These are phyloP conservation scores for Stagonosporopsis vannaccii DNA, from an alignment of 2,329 filamentous ascomycete species.

Conservation along the genomic window DNA sequence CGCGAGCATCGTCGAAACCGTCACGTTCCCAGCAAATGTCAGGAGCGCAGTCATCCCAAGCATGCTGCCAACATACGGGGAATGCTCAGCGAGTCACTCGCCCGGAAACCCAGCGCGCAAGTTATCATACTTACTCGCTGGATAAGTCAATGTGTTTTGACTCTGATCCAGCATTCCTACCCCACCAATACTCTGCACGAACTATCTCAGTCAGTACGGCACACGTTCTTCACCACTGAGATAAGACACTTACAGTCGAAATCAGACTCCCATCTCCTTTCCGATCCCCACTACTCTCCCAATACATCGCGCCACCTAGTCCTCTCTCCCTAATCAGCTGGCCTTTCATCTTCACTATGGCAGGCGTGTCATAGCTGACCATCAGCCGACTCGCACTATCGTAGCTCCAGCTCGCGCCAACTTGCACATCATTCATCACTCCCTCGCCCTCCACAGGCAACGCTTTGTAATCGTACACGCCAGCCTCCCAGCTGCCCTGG, in stretches of 20 bases:
- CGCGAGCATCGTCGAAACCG: neutral
- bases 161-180: slow-evolving; percentile 57
- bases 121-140: slow-evolving; percentile 75
- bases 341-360: slow-evolving; percentile 39
- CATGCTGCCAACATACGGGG: neutral
- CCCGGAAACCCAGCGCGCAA: slow-evolving; percentile 48
- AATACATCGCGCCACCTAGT: slow-evolving; percentile 50
- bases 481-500: slow-evolving; percentile 44
- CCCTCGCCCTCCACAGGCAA: slow-evolving; percentile 38
- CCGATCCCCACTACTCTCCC: slow-evolving; percentile 47
- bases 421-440: slow-evolving; percentile 29
- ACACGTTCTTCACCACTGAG: neutral
- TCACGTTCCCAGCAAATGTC: neutral
- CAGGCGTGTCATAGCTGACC: slow-evolving; percentile 47
- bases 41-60: neutral
- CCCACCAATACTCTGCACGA: slow-evolving; percentile 66
- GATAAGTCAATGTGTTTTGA: slow-evolving; percentile 69
- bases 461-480: slow-evolving; percentile 49
- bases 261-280: slow-evolving; percentile 42
- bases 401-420: slow-evolving; percentile 44
- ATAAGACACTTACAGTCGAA: slow-evolving; percentile 35
- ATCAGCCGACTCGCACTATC: slow-evolving; percentile 33
- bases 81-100: slow-evolving; percentile 12
- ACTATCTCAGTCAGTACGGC: slow-evolving; percentile 29
- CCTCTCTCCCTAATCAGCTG: slow-evolving; percentile 34